phyloP scores from a whole-genome alignment of 495 filamentous ascomycete species.

The Aspergillus nidulans region DNA sequence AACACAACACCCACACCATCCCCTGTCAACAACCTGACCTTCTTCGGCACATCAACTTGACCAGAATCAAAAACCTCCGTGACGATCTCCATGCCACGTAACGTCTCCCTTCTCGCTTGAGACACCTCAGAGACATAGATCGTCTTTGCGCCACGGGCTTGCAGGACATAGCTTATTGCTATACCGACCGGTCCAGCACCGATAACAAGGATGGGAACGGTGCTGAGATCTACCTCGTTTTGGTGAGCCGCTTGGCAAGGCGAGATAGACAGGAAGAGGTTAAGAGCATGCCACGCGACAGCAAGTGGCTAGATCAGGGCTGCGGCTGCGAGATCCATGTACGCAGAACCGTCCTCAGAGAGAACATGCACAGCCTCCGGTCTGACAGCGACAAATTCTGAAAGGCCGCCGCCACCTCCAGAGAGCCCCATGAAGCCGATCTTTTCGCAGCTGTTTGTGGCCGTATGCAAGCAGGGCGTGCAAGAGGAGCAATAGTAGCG shows the following conservation, averaged over 20 bases:
- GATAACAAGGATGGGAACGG: constrained; percentile 43
- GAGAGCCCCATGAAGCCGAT: constrained; percentile 49
- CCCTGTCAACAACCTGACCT: constrained; percentile 32
- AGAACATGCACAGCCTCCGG: constrained; percentile 5
- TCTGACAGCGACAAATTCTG: constrained; percentile 5
- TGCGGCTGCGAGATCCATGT: constrained; percentile 28
- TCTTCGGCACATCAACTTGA: constrained; percentile 38
- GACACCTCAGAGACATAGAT: constrained; percentile 15
- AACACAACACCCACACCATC: constrained; percentile 46
- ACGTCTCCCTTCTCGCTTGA: not conserved
- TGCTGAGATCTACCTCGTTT: constrained; percentile 37
- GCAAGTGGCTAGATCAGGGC: constrained; percentile 56
- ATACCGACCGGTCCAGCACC: constrained; percentile 57
- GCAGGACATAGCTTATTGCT: constrained; percentile 46
- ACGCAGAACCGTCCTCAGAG: not conserved
- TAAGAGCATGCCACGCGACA: constrained; percentile 56
- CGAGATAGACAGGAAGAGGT: constrained; percentile 26
- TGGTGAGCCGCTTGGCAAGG: too few relatives aligned
- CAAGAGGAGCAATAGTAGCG: constrained; percentile 48
- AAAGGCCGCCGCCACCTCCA: constrained; percentile 24
- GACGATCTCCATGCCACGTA: not conserved
- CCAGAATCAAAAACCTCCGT: constrained; percentile 41
- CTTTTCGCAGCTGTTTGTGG: constrained; percentile 44
- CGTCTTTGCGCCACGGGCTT: constrained; percentile 39
- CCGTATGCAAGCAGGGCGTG: constrained; percentile 34